phyloP scores from a whole-genome alignment of 768 basidiomycete genomes.

The Amylocystis lapponica region DNA sequence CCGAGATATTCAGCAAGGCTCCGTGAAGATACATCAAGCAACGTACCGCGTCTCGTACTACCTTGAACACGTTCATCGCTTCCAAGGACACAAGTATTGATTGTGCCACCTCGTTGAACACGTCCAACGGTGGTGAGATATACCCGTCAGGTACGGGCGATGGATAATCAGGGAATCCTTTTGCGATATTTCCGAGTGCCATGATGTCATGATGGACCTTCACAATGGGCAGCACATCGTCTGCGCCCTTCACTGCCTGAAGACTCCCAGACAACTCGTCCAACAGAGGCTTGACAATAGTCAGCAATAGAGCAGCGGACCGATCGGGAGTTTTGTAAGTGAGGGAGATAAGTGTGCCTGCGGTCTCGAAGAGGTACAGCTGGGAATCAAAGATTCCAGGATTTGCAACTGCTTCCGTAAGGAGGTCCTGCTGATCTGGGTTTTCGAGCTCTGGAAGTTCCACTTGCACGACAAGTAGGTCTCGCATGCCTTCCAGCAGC shows the following conservation, averaged over 20 bases:
- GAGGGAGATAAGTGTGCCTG: constrained; percentile 79
- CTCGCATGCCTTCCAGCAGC: constrained; percentile 69
- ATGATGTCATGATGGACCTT: constrained; percentile 90
- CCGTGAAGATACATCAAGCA: not conserved
- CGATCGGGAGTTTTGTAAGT: constrained; percentile 60
- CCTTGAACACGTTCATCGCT: constrained; percentile 79
- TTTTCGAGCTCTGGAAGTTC: constrained; percentile 76
- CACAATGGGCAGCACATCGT: constrained; percentile 74
- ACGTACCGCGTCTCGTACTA: constrained; percentile 83
- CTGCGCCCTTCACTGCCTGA: constrained; percentile 47
- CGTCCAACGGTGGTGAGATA: constrained; percentile 63
- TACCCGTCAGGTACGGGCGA: constrained; percentile 60
- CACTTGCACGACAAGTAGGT: constrained; percentile 70
- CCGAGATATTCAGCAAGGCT: not conserved
- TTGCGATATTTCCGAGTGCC: constrained; percentile 91
- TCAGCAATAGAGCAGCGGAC: constrained; percentile 63
- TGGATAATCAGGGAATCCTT: constrained; percentile 93
- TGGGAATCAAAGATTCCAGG: constrained; percentile 80
- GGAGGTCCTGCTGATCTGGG: constrained; percentile 57
- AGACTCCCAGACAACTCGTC: constrained; percentile 59
- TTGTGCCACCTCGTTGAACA: constrained; percentile 83
- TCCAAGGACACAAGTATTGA: constrained; percentile 84
- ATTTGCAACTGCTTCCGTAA: constrained; percentile 75
- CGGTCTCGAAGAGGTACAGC: constrained; percentile 90
- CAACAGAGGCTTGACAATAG: constrained; percentile 78